Evolutionary conservation across 2,329 filamentous ascomycete species (phyloP).

Genomic region (Whalleya microplaca): DNA sequence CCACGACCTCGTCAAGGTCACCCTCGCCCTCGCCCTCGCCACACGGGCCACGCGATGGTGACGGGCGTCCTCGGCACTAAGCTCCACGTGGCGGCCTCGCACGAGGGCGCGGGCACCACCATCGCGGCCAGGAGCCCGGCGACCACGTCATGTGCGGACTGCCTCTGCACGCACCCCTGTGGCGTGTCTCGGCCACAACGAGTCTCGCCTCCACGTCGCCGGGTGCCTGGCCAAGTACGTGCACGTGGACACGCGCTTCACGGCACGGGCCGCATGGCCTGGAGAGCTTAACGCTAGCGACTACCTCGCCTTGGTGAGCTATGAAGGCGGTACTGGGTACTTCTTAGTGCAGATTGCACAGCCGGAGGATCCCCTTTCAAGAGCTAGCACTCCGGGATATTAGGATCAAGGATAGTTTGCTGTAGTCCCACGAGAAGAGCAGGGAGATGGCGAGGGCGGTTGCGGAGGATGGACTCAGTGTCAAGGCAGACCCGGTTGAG

Average conservation of each 20-base stretch:
- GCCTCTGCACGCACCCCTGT: slow-evolving; percentile 55
- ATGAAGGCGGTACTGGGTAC: slow-evolving; percentile 53
- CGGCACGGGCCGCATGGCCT: too few species aligned
- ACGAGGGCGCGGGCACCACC: slow-evolving; percentile 61
- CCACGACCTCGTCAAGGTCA: slow-evolving; percentile 61
- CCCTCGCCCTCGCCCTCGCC: slow-evolving; percentile 60
- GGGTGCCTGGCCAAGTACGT: slow-evolving; percentile 63
- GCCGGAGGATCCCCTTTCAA: slow-evolving; percentile 64
- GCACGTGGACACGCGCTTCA: slow-evolving; percentile 50
- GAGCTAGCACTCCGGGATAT: slow-evolving; percentile 45
- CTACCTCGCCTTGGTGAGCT: too few species aligned
- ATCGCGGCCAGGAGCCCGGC: slow-evolving; percentile 52
- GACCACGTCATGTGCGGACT: slow-evolving; percentile 61
- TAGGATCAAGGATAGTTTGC: slow-evolving; percentile 39
- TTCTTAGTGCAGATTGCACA: slow-evolving; percentile 62
- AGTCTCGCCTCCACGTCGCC: slow-evolving; percentile 54
- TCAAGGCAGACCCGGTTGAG: slow-evolving; percentile 55
- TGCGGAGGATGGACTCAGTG: slow-evolving; percentile 49
- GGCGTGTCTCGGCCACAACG: slow-evolving; percentile 52
- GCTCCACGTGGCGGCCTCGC: slow-evolving; percentile 58
- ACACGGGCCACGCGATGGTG: slow-evolving; percentile 62
- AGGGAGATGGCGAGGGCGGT: slow-evolving; percentile 52
- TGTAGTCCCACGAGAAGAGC: slow-evolving; percentile 48
- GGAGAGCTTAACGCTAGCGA: too few species aligned
- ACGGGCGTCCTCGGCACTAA: slow-evolving; percentile 50